Conservation (phyloP, 306 rosid species). For the Sicyos edulis region DNA sequence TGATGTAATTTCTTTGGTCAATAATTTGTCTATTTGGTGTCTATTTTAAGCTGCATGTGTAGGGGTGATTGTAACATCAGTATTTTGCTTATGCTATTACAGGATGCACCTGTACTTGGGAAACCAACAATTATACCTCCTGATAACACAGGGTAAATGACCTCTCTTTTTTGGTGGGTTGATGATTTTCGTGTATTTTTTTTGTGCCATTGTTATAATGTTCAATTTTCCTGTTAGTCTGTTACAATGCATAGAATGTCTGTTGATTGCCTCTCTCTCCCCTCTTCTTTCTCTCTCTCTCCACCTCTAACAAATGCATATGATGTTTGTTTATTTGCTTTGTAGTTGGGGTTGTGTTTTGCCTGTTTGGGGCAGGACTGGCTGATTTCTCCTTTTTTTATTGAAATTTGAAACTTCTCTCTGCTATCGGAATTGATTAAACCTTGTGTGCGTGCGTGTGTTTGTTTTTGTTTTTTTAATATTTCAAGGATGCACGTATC, state of each 20-base stretch:
- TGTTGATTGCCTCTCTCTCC: not conserved
- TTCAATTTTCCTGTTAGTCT: not conserved
- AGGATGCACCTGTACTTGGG: constrained; percentile 96
- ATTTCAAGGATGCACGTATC: not conserved
- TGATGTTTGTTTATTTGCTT: not conserved
- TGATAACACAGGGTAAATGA: constrained; percentile 57
- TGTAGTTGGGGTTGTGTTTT: not conserved
- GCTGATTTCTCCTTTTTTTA: not conserved
- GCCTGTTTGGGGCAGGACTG: constrained; percentile 6
- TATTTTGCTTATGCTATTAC: constrained; percentile 32
- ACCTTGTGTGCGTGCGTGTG: too few relatives aligned
- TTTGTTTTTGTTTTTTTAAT: not conserved
- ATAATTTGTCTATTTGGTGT: not conserved
- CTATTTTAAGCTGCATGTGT: not conserved
- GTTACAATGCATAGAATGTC: not conserved
- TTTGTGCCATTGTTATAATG: not conserved
- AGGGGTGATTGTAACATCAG: constrained; percentile 19
- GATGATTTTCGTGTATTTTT: constrained; percentile 4
- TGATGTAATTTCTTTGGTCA: not conserved
- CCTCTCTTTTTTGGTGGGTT: constrained; percentile 27
- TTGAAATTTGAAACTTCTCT: not conserved
- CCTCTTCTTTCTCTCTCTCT: too few relatives aligned
- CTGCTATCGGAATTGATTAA: not conserved
- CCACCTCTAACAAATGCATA: not conserved
- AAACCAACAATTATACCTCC: constrained; percentile 76